A percentile compares a stretch with the other conserved stretches of the same genome.
Conservation (phyloP, 257 asterid species). For the Solanum boliviense region DNA sequence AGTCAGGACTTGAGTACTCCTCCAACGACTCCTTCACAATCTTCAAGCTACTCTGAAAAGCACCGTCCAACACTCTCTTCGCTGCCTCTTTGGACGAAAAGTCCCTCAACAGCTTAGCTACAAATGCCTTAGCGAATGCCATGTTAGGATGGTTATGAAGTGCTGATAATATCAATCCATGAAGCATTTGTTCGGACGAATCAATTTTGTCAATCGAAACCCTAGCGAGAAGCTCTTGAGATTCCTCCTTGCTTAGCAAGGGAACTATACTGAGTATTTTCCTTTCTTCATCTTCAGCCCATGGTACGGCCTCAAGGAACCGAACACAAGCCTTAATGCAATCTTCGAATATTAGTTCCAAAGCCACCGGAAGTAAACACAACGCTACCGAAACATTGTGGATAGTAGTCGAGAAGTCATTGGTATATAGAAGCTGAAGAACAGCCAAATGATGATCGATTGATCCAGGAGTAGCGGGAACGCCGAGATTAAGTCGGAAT, state of each 20-base stretch:
- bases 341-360: slow-evolving; percentile 77
- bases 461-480: slow-evolving; percentile 30
- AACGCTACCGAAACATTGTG: slow-evolving; percentile 37
- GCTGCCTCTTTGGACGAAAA: slow-evolving; percentile 61
- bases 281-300: slow-evolving; percentile 88
- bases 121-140: slow-evolving; percentile 80
- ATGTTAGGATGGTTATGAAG: slow-evolving; percentile 56
- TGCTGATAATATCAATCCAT: slow-evolving; percentile 55
- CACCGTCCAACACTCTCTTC: slow-evolving; percentile 61
- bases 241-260: slow-evolving; percentile 43
- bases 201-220: slow-evolving; percentile 37
- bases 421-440: slow-evolving; percentile 49
- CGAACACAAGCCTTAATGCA: slow-evolving; percentile 64
- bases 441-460: slow-evolving; percentile 33
- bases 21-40: slow-evolving; percentile 77
- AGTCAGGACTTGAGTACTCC: slow-evolving; percentile 83
- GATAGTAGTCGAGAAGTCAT: slow-evolving; percentile 35
- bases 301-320: slow-evolving; percentile 89
- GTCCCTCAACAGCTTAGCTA: slow-evolving; percentile 79
- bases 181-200: slow-evolving; percentile 76
- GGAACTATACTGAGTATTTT: slow-evolving; percentile 51
- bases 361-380: slow-evolving; percentile 63
- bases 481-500: slow-evolving; percentile 28
- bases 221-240: slow-evolving; percentile 61
- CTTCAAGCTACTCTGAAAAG: slow-evolving; percentile 54